Percentiles rank a stretch among this genome's conserved stretches.
Conservation (phyloP, 176 grass and related monocot species). For the Ananas comosus region DNA sequence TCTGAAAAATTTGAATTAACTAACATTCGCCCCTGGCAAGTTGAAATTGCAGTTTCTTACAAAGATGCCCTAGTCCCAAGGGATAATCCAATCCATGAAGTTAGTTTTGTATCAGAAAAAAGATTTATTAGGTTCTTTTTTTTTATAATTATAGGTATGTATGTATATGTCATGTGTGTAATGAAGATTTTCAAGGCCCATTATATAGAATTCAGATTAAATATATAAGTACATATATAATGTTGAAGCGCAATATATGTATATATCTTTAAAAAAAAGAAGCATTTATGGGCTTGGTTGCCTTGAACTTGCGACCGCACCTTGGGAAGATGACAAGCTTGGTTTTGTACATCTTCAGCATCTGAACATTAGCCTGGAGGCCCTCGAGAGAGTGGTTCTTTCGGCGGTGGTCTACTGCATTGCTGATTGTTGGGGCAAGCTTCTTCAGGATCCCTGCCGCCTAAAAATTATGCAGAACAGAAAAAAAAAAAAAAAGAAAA, state of each 20-base stretch:
- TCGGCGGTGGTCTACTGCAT: conserved; percentile 10
- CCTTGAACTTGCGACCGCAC: conserved; percentile 63
- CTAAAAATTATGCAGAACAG: conserved; percentile 12
- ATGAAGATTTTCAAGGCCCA: too few species aligned
- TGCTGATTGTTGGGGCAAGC: conserved; percentile 61
- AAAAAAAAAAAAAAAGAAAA: not conserved
- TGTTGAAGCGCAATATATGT: too few species aligned
- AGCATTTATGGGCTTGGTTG: not conserved
- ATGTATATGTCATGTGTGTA: too few species aligned
- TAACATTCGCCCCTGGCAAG: too few species aligned
- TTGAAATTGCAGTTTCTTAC: too few species aligned
- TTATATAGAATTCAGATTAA: too few species aligned
- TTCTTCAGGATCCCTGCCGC: conserved; percentile 73
- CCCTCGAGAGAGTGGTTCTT: conserved; percentile 17
- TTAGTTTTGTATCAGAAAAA: too few species aligned
- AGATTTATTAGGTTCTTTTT: not conserved
- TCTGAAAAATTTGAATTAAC: too few species aligned
- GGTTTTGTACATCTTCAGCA: conserved; percentile 17
- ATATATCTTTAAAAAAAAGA: not conserved
- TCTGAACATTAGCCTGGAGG: conserved; percentile 18
- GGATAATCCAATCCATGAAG: too few species aligned
- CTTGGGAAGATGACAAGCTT: conserved; percentile 87
- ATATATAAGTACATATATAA: too few species aligned
- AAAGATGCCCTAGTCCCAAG: too few species aligned
- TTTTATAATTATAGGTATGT: too few species aligned